Base-by-base conservation (phyloP, 495 filamentous ascomycete genomes). In the Penicillium tannophilum region DNA sequence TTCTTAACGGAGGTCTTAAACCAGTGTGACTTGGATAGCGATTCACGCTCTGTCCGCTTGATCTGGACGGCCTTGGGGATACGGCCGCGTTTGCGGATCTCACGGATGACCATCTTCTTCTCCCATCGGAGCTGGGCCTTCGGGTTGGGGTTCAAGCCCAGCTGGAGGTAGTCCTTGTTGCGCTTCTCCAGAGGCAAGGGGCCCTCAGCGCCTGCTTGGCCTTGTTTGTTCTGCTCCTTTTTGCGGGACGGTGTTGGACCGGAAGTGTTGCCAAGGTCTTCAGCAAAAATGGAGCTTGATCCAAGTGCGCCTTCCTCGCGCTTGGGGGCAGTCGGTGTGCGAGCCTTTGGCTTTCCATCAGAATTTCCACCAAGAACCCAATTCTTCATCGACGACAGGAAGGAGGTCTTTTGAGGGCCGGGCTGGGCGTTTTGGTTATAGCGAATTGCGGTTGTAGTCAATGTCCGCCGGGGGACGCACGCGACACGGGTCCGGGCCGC, bases 1-100 rank as follows among this genome's bases (percentile, higher is more conserved):
- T 98, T 98, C 85, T 97, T 97, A 51, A 89, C 73, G 14, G 84
- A 88, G 0, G 94, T 96, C 68, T 91, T 86, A 59, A 96, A 75
- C 61, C 79, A 79, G 20, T 86, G 81, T 49, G 84, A 89, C 66
- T 84, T 86, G 66, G 77, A 81, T 2, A 83, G 64, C 44, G 82
- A 76, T 67, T 88, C 77, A 58, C 90, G 82, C 79, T 98, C 94
- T 24, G 89, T 88, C 26, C 85, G 83, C 69, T 84, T 79, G 50
- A 96, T 82, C 44, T 80, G 72, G 56, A 88, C 80, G 43, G 73
- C 71, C 59, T 81, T 80, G 6, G 85, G 84, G 47, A 96, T 66
- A 10, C 86, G 79, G n/a, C 89, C 89, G 31, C 88, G 79, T 12
- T 82, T 78, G 9, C 80, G 82, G 52, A 96, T 75, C 61, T 85